Percentiles rank a stretch among this genome's conserved stretches.
These are phyloP conservation scores for Tricharina praecox DNA, from an alignment of 495 filamentous ascomycete species.

Conservation along the genomic window DNA sequence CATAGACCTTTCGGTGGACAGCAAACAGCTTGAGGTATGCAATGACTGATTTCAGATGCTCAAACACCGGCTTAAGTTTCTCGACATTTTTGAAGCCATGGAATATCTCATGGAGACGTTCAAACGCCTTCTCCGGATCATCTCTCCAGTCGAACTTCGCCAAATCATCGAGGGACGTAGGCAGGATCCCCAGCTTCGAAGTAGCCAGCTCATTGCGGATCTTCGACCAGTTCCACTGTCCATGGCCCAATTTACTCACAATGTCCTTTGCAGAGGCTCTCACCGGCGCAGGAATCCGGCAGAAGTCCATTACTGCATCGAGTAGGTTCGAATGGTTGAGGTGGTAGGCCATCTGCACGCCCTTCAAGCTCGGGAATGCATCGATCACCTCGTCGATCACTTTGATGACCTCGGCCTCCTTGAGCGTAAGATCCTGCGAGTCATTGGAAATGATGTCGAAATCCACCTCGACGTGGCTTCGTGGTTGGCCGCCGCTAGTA, in stretches of 20 bases:
- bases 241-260: conserved; percentile 73
- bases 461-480: conserved; percentile 72
- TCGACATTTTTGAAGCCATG: conserved; percentile 52
- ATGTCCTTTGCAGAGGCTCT: conserved; percentile 61
- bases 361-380: conserved; percentile 56
- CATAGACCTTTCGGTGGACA: conserved; percentile 60
- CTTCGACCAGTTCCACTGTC: conserved; percentile 67
- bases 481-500: conserved; percentile 58
- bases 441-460: conserved; percentile 82
- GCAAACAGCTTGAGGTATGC: conserved; percentile 58
- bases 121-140: conserved; percentile 53
- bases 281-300: conserved; percentile 51
- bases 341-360: conserved; percentile 70
- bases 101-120: conserved; percentile 54
- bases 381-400: conserved; percentile 81
- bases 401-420: conserved; percentile 89
- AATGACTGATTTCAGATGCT: conserved; percentile 59
- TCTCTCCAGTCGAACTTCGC: conserved; percentile 78
- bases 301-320: conserved; percentile 64
- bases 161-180: conserved; percentile 82
- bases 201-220: conserved; percentile 69
- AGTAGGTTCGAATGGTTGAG: conserved; percentile 79
- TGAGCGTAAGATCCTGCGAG: conserved; percentile 63
- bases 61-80: conserved; percentile 51
- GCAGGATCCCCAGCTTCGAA: conserved; percentile 61